Evolutionary conservation across 2,329 filamentous ascomycete genomes (phyloP).

Genomic region (Cercospora sojina): DNA sequence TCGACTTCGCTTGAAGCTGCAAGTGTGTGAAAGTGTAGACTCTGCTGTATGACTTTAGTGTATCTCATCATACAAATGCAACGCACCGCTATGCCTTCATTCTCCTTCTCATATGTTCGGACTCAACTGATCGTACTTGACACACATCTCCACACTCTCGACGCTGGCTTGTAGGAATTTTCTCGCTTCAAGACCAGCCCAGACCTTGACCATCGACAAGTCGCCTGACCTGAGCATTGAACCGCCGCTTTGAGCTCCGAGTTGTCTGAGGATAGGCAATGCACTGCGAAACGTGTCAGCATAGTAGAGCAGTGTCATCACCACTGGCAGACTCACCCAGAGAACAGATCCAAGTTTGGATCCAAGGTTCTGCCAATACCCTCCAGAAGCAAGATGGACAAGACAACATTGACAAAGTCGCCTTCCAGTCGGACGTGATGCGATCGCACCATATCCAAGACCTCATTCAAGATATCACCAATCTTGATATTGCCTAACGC

Average conservation of each 20-base stretch:
- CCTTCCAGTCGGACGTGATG: constrained; percentile 95
- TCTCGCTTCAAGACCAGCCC: constrained; percentile 85
- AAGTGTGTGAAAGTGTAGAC: background rate
- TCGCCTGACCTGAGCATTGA: constrained; percentile 51
- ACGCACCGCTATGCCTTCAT: background rate
- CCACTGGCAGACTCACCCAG: constrained; percentile 51
- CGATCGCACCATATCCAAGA: constrained; percentile 82
- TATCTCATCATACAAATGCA: background rate
- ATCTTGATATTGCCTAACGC: constrained; percentile 94
- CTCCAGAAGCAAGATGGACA: constrained; percentile 89
- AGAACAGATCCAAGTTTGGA: constrained; percentile 82
- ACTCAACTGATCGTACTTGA: constrained; percentile 84
- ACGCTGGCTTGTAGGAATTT: constrained; percentile 87
- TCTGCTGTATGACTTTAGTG: background rate
- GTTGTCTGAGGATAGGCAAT: constrained; percentile 82
- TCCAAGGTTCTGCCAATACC: constrained; percentile 88
- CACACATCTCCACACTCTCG: constrained; percentile 84
- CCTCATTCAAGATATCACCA: constrained; percentile 87
- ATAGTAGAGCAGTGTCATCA: background rate
- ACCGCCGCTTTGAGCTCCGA: constrained; percentile 74
- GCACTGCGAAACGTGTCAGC: constrained; percentile 55
- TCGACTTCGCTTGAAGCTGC: background rate
- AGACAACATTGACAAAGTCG: constrained; percentile 97
- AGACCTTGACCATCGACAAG: constrained; percentile 76
- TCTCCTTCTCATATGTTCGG: constrained; percentile 66